phyloP scores from a whole-genome alignment of 2,329 filamentous ascomycete species.

The Claviceps maximensis region DNA sequence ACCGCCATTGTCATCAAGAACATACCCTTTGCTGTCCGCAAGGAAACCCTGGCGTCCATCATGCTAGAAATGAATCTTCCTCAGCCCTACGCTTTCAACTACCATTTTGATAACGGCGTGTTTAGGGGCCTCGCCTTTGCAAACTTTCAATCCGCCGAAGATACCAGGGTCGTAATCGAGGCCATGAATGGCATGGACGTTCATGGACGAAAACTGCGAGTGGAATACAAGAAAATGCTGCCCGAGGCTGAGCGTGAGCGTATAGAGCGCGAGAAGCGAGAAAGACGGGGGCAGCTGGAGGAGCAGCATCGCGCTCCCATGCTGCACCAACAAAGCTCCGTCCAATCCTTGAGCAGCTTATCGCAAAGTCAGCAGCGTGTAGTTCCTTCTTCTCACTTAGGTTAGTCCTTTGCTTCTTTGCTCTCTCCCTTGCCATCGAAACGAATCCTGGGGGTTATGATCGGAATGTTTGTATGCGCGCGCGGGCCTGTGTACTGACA shows the following conservation, averaged over 20 bases:
- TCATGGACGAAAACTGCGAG: slow-evolving; percentile 82
- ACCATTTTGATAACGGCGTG: slow-evolving; percentile 96
- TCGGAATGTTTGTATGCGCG: no score
- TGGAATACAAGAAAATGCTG: slow-evolving; percentile 99
- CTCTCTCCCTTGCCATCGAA: background rate
- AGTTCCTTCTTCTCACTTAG: slow-evolving; percentile 28
- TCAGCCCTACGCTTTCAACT: slow-evolving; percentile 96
- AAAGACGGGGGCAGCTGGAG: slow-evolving; percentile 88
- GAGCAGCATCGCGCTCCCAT: slow-evolving; percentile 79
- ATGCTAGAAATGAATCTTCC: slow-evolving; percentile 94
- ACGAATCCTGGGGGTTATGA: no score
- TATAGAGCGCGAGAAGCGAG: slow-evolving; percentile 93
- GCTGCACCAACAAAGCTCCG: slow-evolving; percentile 73
- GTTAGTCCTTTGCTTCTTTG: slow-evolving; percentile 18
- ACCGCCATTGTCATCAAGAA: slow-evolving; percentile 99
- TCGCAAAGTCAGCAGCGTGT: slow-evolving; percentile 50
- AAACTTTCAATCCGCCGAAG: slow-evolving; percentile 92
- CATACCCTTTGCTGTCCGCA: slow-evolving; percentile 95
- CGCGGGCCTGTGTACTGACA: background rate
- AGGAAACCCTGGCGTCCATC: slow-evolving; percentile 81
- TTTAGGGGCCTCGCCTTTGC: slow-evolving; percentile 94
- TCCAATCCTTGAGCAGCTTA: slow-evolving; percentile 61
- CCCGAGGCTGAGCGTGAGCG: slow-evolving; percentile 87
- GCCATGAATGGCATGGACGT: slow-evolving; percentile 92
- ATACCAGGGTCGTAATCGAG: slow-evolving; percentile 86